Conservation (phyloP, 2,329 filamentous ascomycete genomes). For the Epichloe baconii region DNA sequence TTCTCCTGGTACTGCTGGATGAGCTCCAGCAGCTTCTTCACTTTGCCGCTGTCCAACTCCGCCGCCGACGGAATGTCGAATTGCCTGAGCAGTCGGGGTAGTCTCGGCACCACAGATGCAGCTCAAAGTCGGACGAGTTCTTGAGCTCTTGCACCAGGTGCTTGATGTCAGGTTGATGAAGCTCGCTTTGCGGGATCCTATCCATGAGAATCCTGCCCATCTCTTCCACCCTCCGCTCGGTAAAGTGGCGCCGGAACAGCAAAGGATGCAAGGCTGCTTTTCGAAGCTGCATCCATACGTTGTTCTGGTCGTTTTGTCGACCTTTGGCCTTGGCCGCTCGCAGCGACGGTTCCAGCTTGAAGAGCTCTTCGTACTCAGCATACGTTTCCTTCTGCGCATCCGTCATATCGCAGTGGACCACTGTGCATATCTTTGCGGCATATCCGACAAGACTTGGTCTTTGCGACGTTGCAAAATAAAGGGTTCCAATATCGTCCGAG, state of each 20-base stretch:
- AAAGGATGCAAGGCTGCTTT: constrained; percentile 88
- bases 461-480: constrained; percentile 94
- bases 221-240: constrained; percentile 57
- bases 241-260: constrained; percentile 71
- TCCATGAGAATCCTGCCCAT: constrained; percentile 69
- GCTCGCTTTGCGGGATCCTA: constrained; percentile 44
- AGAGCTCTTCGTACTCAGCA: constrained; percentile 46
- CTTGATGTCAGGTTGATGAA: constrained; percentile 36
- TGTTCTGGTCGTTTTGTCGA: constrained; percentile 43
- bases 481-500: constrained; percentile 83
- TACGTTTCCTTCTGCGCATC: constrained; percentile 62
- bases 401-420: constrained; percentile 73
- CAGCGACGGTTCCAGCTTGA: constrained; percentile 47
- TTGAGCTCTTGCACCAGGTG: constrained; percentile 44
- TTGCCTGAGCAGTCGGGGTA: constrained; percentile 35
- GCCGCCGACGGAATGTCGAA: constrained; percentile 41
- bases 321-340: constrained; percentile 35
- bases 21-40: constrained; percentile 66
- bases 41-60: constrained; percentile 63
- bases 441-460: constrained; percentile 71
- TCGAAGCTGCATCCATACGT: constrained; percentile 79
- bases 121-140: constrained; percentile 48
- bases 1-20: constrained; percentile 60
- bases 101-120: constrained; percentile 52
- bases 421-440: constrained; percentile 63